phyloP scores from a whole-genome alignment of 139 green algal genomes.

The Parachlorella kessleri region DNA sequence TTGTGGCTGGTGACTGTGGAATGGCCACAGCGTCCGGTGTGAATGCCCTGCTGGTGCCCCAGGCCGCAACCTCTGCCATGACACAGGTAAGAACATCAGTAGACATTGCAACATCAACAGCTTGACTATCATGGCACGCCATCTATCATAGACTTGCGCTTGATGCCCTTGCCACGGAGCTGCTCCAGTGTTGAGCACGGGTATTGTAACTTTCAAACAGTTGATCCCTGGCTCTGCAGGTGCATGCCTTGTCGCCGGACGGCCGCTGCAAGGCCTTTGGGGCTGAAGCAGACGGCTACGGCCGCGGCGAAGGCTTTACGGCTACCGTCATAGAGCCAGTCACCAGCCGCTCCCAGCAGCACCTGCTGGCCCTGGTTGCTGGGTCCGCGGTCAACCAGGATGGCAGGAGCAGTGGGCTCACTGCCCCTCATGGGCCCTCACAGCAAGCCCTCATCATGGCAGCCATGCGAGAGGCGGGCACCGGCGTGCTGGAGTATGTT shows the following conservation, averaged over 20 bases:
- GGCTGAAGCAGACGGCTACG: conserved; percentile 82
- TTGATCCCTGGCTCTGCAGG: conserved; percentile 1
- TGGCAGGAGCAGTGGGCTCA: conserved; percentile 83
- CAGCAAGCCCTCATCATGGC: conserved; percentile 71
- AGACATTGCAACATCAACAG: neutral
- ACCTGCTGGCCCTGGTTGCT: conserved; percentile 48
- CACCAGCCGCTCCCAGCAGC: neutral
- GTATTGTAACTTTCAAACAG: too few species aligned
- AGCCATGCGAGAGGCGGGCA: conserved; percentile 34
- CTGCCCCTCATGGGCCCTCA: conserved; percentile 79
- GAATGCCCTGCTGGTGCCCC: conserved; percentile 76
- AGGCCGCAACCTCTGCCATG: conserved; percentile 72
- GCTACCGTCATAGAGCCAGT: conserved; percentile 56
- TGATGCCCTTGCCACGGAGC: too few species aligned
- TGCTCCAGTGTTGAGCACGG: too few species aligned
- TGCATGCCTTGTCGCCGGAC: conserved; percentile 58
- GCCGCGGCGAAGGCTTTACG: conserved; percentile 78
- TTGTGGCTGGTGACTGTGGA: conserved; percentile 40
- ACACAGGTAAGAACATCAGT: conserved; percentile 54
- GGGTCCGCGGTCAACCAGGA: conserved; percentile 89
- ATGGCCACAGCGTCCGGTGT: conserved; percentile 58
- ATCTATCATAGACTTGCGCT: too few species aligned
- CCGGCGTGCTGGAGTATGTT: conserved; percentile 29
- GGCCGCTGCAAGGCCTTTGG: conserved; percentile 87
- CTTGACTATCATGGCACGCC: too few species aligned